Percentiles rank a stretch among this genome's conserved stretches.
These are phyloP conservation scores for Cyberlindnera saturnus DNA, from an alignment of 805 yeast genomes.

Conservation along the genomic window DNA sequence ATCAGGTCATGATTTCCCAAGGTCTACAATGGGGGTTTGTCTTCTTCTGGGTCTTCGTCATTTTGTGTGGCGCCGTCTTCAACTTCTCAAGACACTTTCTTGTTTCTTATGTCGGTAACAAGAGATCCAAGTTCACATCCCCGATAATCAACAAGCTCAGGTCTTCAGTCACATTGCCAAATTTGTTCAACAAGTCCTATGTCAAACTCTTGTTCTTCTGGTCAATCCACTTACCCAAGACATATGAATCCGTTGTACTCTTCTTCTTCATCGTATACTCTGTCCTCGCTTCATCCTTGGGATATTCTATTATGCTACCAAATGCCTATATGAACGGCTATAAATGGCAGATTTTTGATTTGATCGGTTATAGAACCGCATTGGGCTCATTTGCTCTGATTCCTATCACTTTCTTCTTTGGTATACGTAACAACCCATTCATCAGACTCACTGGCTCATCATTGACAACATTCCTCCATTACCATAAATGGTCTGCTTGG, in stretches of 20 bases:
- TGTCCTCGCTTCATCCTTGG: conserved; percentile 29
- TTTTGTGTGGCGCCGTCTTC: conserved; percentile 26
- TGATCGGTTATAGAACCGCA: conserved; percentile 51
- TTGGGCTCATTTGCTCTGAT: conserved; percentile 43
- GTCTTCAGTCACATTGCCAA: conserved; percentile 24
- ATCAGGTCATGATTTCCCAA: conserved; percentile 32
- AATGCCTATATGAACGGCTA: conserved; percentile 31
- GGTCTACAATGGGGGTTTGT: conserved; percentile 42
- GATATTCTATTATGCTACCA: conserved; percentile 31
- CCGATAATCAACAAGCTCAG: conserved; percentile 15
- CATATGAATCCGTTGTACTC: conserved; percentile 27
- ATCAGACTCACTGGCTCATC: conserved; percentile 56
- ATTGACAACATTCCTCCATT: conserved; percentile 46
- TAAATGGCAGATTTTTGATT: conserved; percentile 24
- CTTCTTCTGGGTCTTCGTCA: conserved; percentile 34
- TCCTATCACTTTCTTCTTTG: conserved; percentile 58
- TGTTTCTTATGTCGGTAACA: conserved; percentile 20
- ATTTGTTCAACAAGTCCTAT: conserved; percentile 21
- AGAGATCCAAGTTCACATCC: conserved; percentile 12
- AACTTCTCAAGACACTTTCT: conserved; percentile 24
- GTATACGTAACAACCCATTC: conserved; percentile 69
- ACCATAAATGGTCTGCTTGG: conserved; percentile 65
- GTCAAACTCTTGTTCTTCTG: conserved; percentile 16
- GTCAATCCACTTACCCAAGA: conserved; percentile 27
- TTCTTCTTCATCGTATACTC: conserved; percentile 26